These are phyloP conservation scores for Salix suchowensis DNA, from an alignment of 345 rosid species.

Conservation along the genomic window DNA sequence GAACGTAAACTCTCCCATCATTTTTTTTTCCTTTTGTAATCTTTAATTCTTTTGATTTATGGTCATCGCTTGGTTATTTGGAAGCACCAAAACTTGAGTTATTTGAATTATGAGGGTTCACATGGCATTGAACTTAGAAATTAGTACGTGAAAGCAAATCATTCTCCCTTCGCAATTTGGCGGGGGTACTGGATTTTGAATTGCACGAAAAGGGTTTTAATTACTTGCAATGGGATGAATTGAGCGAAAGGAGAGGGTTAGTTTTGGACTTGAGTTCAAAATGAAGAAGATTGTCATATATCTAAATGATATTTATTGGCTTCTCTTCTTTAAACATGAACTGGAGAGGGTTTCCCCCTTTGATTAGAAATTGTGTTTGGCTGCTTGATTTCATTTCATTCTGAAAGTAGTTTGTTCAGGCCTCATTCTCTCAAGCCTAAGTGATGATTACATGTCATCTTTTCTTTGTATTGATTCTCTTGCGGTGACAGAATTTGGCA, in stretches of 20 bases:
- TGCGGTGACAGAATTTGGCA: conserved; percentile 70
- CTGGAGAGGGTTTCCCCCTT: not conserved
- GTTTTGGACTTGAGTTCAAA: not conserved
- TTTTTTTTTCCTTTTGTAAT: not conserved
- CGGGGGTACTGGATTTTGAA: not conserved
- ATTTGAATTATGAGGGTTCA: not conserved
- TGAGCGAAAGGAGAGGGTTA: not conserved
- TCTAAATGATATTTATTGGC: not conserved
- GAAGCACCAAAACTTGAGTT: not conserved
- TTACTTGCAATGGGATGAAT: not conserved
- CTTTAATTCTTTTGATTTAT: not conserved
- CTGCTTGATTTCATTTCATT: not conserved
- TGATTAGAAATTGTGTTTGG: not conserved
- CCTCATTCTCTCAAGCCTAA: not conserved
- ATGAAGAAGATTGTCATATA: not conserved
- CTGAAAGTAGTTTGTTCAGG: not conserved
- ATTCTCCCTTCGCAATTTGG: not conserved
- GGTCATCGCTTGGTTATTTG: not conserved
- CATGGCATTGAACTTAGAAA: not conserved
- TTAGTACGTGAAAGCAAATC: not conserved
- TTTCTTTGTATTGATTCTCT: conserved; percentile 11
- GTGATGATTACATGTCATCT: not conserved
- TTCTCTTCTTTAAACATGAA: not conserved
- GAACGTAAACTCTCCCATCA: conserved; percentile 40
- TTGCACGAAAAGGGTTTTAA: not conserved